phyloP scores from a whole-genome alignment of 2,329 filamentous ascomycete genomes.

The Chrysosphaeria jannelii region DNA sequence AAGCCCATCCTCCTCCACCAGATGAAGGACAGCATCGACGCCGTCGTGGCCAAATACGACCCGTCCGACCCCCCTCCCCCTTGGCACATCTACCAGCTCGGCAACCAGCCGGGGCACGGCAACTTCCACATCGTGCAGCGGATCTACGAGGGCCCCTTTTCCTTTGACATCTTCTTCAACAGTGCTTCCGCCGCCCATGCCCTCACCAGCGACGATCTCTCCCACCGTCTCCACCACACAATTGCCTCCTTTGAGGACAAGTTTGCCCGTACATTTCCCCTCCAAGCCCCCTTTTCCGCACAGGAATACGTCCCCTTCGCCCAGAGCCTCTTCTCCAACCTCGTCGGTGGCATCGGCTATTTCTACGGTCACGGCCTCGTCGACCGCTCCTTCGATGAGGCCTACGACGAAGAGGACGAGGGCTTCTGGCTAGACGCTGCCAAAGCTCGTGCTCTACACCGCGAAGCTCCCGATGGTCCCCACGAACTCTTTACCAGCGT shows the following conservation, averaged over 20 bases:
- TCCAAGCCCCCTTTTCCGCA: conserved; percentile 45
- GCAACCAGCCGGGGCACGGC: conserved; percentile 34
- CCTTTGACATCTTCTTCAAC: conserved; percentile 78
- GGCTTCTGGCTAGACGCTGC: conserved; percentile 86
- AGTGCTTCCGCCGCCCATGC: conserved; percentile 35
- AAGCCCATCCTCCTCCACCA: conserved; percentile 29
- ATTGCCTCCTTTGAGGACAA: conserved; percentile 41
- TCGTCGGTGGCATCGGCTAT: conserved; percentile 82
- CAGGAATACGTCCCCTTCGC: conserved; percentile 24
- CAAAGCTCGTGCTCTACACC: conserved; percentile 37
- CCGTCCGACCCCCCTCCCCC: conserved; percentile 44
- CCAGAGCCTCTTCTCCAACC: conserved; percentile 76
- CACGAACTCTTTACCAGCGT: conserved; percentile 76
- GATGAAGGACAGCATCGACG: conserved; percentile 18
- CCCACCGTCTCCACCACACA: conserved; percentile 32
- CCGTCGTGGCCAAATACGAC: conserved; percentile 17
- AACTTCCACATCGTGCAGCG: conserved; percentile 81
- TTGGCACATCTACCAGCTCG: conserved; percentile 57
- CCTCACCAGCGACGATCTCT: conserved; percentile 30
- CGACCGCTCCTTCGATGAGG: conserved; percentile 68
- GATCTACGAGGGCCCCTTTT: conserved; percentile 65
- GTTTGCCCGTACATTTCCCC: conserved; percentile 41
- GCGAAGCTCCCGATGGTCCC: conserved; percentile 46
- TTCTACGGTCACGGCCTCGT: conserved; percentile 74
- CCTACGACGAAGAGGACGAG: conserved; percentile 87